phyloP scores from a whole-genome alignment of 1,284 basidiomycete species.

The Pholiota adiposa region DNA sequence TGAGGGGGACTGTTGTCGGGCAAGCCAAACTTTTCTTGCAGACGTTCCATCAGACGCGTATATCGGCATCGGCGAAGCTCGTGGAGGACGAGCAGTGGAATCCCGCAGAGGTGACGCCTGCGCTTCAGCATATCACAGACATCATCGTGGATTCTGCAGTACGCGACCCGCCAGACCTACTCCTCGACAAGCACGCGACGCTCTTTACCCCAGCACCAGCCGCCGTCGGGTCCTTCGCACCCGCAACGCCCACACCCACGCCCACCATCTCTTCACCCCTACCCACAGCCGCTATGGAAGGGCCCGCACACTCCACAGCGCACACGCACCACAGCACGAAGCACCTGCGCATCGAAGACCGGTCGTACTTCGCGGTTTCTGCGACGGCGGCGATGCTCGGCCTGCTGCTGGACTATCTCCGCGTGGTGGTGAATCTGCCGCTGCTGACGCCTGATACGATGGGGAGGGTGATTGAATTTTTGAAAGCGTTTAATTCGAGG shows the following conservation, averaged over 20 bases:
- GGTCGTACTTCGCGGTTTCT: constrained; percentile 83
- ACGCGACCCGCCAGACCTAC: constrained; percentile 75
- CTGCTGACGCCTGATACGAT: constrained; percentile 94
- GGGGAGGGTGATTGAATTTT: constrained; percentile 91
- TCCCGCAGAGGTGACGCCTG: constrained; percentile 73
- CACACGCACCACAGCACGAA: constrained; percentile 26
- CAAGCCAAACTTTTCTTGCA: constrained; percentile 92
- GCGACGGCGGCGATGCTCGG: constrained; percentile 83
- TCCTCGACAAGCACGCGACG: constrained; percentile 40
- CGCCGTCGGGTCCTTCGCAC: background rate
- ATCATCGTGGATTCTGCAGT: constrained; percentile 84
- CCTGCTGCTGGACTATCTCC: constrained; percentile 86
- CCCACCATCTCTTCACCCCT: constrained; percentile 15
- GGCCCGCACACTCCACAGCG: background rate
- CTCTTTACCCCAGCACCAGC: constrained; percentile 30
- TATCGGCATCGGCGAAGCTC: constrained; percentile 84
- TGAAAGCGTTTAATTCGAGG: constrained; percentile 97
- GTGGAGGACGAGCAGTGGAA: constrained; percentile 94
- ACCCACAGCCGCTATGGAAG: background rate
- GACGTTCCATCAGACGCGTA: constrained; percentile 82
- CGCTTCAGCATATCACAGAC: constrained; percentile 74
- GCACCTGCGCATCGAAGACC: constrained; percentile 82
- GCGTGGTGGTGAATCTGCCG: constrained; percentile 87
- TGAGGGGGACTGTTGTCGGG: constrained; percentile 82
- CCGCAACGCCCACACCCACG: constrained; percentile 20